Base-by-base conservation (phyloP, 176 grass and related monocot genomes). In the Themeda triandra region DNA sequence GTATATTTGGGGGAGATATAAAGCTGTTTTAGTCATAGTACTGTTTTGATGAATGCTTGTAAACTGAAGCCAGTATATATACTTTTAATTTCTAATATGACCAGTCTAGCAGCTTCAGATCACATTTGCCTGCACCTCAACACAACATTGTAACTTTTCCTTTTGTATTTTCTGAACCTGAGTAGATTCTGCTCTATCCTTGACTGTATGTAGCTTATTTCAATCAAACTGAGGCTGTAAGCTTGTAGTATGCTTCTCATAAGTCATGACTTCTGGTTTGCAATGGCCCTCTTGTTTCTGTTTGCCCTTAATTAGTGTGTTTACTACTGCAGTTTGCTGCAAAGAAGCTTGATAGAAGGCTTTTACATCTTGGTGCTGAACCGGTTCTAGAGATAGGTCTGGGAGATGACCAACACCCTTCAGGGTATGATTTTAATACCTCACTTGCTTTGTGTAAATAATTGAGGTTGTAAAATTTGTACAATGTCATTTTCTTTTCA, bases 391-490 rank as follows among this genome's bases (percentile, higher is more conserved):
- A 93, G 69, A 89, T 92, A 93, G 96, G 93, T 70, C 65, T 98
- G 80, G 96, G 96, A 71, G 89, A 98, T 56, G 96, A 98, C 62
- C 96, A 95, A 71, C 93, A 98, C 35, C 83, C 87, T 80, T 95
- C 96, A 79, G 96, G 96, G 96, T 98, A 95, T 83, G 63, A 33
- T 88, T 71, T 69, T 78, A 37, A 46, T 78, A 74, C 48, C 44
- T 10, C n/a, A 11, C 9, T 79, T 84, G 21, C 5, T 76, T 71
- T 76, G 41, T 23, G 11, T 6, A 35, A 53, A 58, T 82, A 45
- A 19, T 24, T 67, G 10, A 36, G 17, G 44, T 60, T 73, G 5
- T 70, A 56, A 35, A 66, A 23, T 71, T 39, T 73, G 49, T 6
- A 63, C 31, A 51, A 24, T 23, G 14, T 32, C n/a, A 60, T 75